Evolutionary conservation across 805 yeast species (phyloP), one percentile per base, ranked within the genome.

Genomic region (Lachancea meyersii): DNA sequence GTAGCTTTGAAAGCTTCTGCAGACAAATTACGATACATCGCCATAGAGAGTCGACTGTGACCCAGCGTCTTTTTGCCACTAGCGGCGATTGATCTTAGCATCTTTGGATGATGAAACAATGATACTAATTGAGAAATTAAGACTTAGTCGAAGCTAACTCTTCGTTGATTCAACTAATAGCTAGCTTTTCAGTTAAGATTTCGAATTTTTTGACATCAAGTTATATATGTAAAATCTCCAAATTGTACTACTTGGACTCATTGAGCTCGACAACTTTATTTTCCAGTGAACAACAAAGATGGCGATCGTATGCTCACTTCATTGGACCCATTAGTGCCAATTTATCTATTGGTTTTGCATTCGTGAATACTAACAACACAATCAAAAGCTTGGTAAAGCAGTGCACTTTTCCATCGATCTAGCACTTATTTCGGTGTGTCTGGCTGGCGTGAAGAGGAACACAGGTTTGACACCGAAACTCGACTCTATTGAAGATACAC

Each of bases 361-460:
- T n/a, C n/a, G n/a, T n/a, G 26, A 14, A 26, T 26, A 26, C 28
- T 26, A 26, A 26, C 28, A 9, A 11, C 11, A 14, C 10, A 7
- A 9, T 13, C 14, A 17, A 5, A n/a, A 69, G 73, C 13, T 76
- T 32, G 77, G 80, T 3, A 83, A 75, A 70, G 57, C 73, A 3
- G 49, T 76, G 35, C 91, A 83, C 58, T 45, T 71, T 32, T 68
- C 80, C 3, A 59, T 76, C 17, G 93, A 84, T 55, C 64, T 82
- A 31, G 72, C 76, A 1, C 60, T 84, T 16, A 63, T 82, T 5
- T 79, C 91, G 1, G 79, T 86, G 1, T 72, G 80, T 39, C 64
- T 82, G 13, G 85, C 88, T 1, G 89, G 89, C 1, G 74, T 84
- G 35, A 82, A 78, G 60, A 74, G 86, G 60, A 77, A 75, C 51